A percentile compares a stretch with the other conserved stretches of the same genome.
phyloP scores from a whole-genome alignment of 257 asterid genomes.

The Solanum dulcamara region DNA sequence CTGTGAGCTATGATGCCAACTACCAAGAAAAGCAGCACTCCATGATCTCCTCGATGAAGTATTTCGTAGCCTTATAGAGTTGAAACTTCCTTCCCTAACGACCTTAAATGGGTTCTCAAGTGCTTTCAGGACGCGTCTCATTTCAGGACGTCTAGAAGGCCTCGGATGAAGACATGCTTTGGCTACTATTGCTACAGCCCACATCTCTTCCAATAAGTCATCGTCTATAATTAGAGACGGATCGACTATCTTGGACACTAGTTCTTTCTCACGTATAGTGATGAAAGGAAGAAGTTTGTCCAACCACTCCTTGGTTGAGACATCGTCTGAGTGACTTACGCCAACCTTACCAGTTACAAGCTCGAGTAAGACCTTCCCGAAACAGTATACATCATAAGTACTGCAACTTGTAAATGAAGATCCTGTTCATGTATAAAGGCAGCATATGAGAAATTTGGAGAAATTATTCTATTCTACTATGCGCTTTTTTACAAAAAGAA shows the following conservation, averaged over 20 bases:
- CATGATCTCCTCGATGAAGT: slow-evolving; percentile 36
- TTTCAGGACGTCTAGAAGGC: slow-evolving; percentile 49
- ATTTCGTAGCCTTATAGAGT: slow-evolving; percentile 31
- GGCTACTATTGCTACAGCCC: slow-evolving; percentile 71
- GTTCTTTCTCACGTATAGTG: slow-evolving; percentile 37
- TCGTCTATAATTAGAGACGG: slow-evolving; percentile 50
- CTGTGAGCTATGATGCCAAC: slow-evolving; percentile 55
- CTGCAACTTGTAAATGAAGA: slow-evolving; percentile 24
- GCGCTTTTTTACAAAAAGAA: background rate
- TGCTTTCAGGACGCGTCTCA: slow-evolving; percentile 50
- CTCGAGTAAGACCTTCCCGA: slow-evolving; percentile 60
- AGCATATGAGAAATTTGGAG: background rate
- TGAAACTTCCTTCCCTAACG: slow-evolving; percentile 41
- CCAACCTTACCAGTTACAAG: slow-evolving; percentile 60
- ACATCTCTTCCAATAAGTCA: slow-evolving; percentile 58
- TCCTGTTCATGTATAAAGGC: slow-evolving; percentile 16
- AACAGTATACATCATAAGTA: slow-evolving; percentile 56
- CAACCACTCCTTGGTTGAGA: slow-evolving; percentile 37
- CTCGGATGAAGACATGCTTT: slow-evolving; percentile 54
- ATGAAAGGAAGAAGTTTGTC: slow-evolving; percentile 28
- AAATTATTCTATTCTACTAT: background rate
- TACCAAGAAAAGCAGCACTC: slow-evolving; percentile 45
- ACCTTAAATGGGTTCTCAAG: slow-evolving; percentile 70
- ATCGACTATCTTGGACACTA: slow-evolving; percentile 33
- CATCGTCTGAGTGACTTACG: slow-evolving; percentile 25